phyloP scores from a whole-genome alignment of 192 early-diverging fungal genomes.

The Hyaloraphidium curvatum region DNA sequence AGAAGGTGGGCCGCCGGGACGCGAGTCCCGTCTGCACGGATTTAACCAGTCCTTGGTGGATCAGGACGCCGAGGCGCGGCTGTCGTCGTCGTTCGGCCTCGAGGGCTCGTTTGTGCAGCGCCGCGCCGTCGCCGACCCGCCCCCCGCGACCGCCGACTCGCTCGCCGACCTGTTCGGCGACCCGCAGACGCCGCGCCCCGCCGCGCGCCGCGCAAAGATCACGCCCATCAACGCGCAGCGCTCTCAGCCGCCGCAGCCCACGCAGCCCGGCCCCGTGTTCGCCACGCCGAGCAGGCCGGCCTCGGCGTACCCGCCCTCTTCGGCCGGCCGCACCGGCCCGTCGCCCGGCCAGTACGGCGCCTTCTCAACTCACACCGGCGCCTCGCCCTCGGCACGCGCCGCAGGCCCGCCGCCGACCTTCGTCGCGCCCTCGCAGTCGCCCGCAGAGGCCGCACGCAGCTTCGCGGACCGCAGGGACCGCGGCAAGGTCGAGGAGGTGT shows the following conservation, averaged over 20 bases:
- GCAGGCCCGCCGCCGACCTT: background rate
- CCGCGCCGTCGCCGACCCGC: constrained; percentile 5
- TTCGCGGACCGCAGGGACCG: constrained; percentile 23
- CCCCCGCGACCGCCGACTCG: background rate
- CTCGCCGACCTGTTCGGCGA: background rate
- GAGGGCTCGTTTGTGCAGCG: constrained; percentile 4
- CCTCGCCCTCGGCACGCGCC: background rate
- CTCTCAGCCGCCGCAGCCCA: too few species aligned
- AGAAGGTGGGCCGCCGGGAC: too few species aligned
- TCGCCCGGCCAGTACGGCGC: background rate
- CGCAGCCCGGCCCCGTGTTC: background rate
- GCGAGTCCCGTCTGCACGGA: constrained; percentile 6
- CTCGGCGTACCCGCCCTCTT: background rate
- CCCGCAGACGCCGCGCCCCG: background rate
- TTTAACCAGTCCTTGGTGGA: constrained; percentile 8
- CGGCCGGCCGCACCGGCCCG: too few species aligned
- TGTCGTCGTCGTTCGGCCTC: constrained; percentile 5
- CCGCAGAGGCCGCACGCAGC: constrained; percentile 8
- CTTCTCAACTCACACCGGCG: background rate
- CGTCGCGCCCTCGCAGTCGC: background rate
- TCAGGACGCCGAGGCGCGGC: background rate
- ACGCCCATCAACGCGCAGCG: background rate
- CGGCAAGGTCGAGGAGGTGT: constrained; percentile 28
- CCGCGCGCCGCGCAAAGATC: background rate
- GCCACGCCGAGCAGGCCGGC: background rate